Evolutionary conservation across 306 rosid genomes (phyloP).

Genomic region (Vachellia pachyceras): DNA sequence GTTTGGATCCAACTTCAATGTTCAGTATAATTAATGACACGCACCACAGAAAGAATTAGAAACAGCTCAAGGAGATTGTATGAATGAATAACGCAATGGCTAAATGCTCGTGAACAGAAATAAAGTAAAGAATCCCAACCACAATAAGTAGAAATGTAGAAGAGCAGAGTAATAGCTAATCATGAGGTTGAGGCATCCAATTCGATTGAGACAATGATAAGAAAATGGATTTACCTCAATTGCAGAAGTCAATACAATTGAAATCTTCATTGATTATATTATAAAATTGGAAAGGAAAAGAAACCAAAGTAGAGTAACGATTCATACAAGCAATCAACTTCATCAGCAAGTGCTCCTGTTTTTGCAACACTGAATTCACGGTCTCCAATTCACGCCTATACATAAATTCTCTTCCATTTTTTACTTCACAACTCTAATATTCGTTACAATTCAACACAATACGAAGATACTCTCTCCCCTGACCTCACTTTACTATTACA

Average conservation of each 20-base stretch:
- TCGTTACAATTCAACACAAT: slow-evolving; percentile 89
- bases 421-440: slow-evolving; percentile 78
- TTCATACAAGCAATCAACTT: slow-evolving; percentile 50
- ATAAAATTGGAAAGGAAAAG: neutral
- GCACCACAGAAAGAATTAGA: slow-evolving; percentile 5
- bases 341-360: slow-evolving; percentile 55
- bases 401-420: slow-evolving; percentile 71
- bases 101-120: slow-evolving; percentile 5
- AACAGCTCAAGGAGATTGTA: neutral
- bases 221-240: slow-evolving; percentile 47
- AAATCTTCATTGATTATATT: slow-evolving; percentile 35
- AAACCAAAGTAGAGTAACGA: neutral
- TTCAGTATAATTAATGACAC: neutral
- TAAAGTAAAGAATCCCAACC: neutral
- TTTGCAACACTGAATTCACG: slow-evolving; percentile 65
- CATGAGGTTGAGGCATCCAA: neutral
- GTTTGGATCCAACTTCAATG: slow-evolving; percentile 20
- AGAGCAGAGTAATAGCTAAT: neutral
- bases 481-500: slow-evolving; percentile 58
- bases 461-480: slow-evolving; percentile 74
- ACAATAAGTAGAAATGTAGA: neutral
- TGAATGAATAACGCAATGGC: slow-evolving; percentile 1
- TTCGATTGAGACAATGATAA: slow-evolving; percentile 28
- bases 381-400: slow-evolving; percentile 85
- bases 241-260: slow-evolving; percentile 68